These are phyloP conservation scores for Epichloe glyceriae DNA, from an alignment of 2,329 filamentous ascomycete genomes.

Conservation along the genomic window DNA sequence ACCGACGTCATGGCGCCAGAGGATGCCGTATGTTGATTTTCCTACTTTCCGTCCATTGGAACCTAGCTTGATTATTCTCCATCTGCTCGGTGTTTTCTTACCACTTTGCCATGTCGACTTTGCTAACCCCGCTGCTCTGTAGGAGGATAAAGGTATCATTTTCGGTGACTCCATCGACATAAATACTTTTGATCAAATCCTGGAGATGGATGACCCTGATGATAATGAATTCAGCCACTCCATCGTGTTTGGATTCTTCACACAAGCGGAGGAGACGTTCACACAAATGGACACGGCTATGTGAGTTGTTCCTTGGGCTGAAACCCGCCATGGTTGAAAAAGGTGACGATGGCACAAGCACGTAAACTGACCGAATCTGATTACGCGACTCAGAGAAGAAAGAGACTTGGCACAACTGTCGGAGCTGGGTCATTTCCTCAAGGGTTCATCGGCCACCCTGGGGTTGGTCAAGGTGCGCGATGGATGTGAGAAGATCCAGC, in stretches of 20 bases:
- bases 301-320: slow-evolving; percentile 46
- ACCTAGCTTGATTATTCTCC: background rate
- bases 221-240: slow-evolving; percentile 78
- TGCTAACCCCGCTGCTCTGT: background rate
- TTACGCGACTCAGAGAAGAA: slow-evolving; percentile 36
- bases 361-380: background rate
- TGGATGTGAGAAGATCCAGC: slow-evolving; percentile 91
- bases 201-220: slow-evolving; percentile 93
- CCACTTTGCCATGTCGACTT: slow-evolving; percentile 10
- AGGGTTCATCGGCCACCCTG: slow-evolving; percentile 90
- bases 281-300: slow-evolving; percentile 67
- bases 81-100: background rate
- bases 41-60: background rate
- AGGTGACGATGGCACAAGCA: background rate
- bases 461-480: slow-evolving; percentile 85
- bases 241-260: slow-evolving; percentile 86
- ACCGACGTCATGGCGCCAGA: slow-evolving; percentile 18
- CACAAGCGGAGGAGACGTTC: slow-evolving; percentile 81
- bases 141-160: slow-evolving; percentile 1
- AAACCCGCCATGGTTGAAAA: background rate
- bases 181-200: slow-evolving; percentile 79
- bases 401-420: slow-evolving; percentile 65
- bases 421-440: slow-evolving; percentile 84
- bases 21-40: slow-evolving; percentile 17
- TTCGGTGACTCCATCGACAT: slow-evolving; percentile 68